Evolutionary conservation across 768 basidiomycete genomes (phyloP).

Genomic region (Pisolithus microcarpus): DNA sequence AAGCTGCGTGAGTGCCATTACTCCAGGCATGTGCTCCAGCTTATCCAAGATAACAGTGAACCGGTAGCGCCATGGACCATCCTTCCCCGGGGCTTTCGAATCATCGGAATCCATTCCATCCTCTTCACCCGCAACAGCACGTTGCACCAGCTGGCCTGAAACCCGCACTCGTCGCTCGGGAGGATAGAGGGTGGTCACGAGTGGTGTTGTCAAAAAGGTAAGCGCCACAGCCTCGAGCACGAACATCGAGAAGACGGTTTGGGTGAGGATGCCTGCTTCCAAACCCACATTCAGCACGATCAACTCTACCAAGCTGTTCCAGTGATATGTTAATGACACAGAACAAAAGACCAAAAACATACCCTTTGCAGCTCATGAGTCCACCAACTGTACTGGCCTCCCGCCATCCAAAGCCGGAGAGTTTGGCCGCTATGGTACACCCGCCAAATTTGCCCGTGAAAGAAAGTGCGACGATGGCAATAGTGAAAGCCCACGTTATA

Average conservation of each 20-base stretch:
- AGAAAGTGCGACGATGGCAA: constrained; percentile 71
- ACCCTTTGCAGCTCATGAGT: constrained; percentile 96
- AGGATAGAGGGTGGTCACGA: constrained; percentile 62
- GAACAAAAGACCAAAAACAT: constrained; percentile 6
- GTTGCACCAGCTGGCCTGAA: constrained; percentile 5
- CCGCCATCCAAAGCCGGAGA: constrained; percentile 67
- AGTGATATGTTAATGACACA: not conserved
- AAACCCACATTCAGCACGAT: constrained; percentile 96
- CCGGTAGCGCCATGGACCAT: constrained; percentile 40
- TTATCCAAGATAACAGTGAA: constrained; percentile 88
- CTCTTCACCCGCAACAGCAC: constrained; percentile 20
- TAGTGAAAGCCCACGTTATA: constrained; percentile 82
- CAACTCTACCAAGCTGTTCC: constrained; percentile 73
- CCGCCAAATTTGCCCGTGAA: constrained; percentile 89
- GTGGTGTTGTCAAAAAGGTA: constrained; percentile 82
- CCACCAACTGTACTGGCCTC: constrained; percentile 82
- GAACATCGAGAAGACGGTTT: constrained; percentile 88
- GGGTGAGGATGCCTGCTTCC: constrained; percentile 67
- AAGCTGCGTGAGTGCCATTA: constrained; percentile 87
- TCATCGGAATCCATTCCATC: constrained; percentile 20
- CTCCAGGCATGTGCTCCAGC: constrained; percentile 79
- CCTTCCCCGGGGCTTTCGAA: constrained; percentile 7
- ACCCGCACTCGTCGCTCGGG: constrained; percentile 39
- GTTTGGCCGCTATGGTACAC: constrained; percentile 62
- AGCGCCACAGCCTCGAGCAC: constrained; percentile 77